phyloP scores from a whole-genome alignment of 2,329 filamentous ascomycete genomes.

The Pseudogymnoascus pannorum region DNA sequence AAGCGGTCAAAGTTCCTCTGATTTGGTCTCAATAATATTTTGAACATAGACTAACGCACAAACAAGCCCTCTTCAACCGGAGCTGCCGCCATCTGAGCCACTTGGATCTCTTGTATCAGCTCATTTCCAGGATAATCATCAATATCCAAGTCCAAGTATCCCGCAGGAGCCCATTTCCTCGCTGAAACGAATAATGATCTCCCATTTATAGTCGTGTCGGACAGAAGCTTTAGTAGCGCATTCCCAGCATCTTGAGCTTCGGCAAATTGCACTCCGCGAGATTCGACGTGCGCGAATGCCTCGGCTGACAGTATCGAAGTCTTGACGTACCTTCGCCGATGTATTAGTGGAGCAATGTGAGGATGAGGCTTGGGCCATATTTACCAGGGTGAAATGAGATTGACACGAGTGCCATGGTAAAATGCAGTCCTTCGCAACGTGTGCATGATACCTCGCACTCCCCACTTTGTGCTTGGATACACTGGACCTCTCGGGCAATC shows the following conservation, averaged over 20 bases:
- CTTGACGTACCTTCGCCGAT: constrained; percentile 27
- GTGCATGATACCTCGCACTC: constrained; percentile 33
- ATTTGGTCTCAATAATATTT: neutral
- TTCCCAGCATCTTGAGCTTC: constrained; percentile 22
- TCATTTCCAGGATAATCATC: constrained; percentile 29
- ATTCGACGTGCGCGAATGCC: constrained; percentile 22
- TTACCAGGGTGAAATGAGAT: constrained; percentile 33
- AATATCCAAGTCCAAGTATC: constrained; percentile 30
- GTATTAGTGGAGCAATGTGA: neutral
- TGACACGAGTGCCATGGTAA: constrained; percentile 30
- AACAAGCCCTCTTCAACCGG: constrained; percentile 23
- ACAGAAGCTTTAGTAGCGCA: constrained; percentile 24
- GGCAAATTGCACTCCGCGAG: constrained; percentile 26
- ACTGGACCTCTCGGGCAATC: constrained; percentile 28
- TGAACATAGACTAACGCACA: neutral
- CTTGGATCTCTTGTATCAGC: constrained; percentile 25
- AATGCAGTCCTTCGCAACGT: constrained; percentile 28
- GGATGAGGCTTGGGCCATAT: constrained; percentile 5
- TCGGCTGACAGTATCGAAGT: constrained; percentile 28
- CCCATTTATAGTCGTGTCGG: constrained; percentile 25
- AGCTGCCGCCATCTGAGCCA: constrained; percentile 20
- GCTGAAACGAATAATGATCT: constrained; percentile 31
- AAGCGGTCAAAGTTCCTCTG: neutral
- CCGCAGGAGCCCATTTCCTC: constrained; percentile 26
- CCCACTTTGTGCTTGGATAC: constrained; percentile 33